Evolutionary conservation across 805 yeast genomes (phyloP), one percentile per base, ranked within the genome.

Genomic region (Ogataea paraovalis): DNA sequence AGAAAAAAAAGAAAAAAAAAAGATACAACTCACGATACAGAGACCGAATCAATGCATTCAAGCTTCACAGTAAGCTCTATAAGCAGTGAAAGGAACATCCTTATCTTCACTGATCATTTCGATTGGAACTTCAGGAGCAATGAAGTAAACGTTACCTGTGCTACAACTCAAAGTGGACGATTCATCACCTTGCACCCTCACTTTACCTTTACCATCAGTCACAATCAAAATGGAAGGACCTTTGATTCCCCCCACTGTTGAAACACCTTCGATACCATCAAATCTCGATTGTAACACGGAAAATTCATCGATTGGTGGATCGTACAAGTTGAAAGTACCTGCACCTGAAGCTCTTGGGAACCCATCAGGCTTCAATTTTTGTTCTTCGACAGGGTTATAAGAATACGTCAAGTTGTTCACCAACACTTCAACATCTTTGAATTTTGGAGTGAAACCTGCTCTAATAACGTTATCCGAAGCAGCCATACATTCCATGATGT

Each of bases 361-460:
- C 53, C 71, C 67, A 25, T 87, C 79, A 41, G 79, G 79, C 37
- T 55, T 45, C 94, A 92, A 87, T 70, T 89, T 90, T 73, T 94
- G 99, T 64, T 90, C 90, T 57, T 83, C 90, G 43, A 92, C 97
- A 21, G 95, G 82, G 46, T 87, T 95, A 60, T 86, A 86, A 23
- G 87, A 76, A 66, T 92, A 94, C 3, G 97, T 91, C 66, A 94
- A 80, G 94, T 88, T 88, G 45, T 78, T 80, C 39, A 94, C 97
- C 63, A 94, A 79, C 60, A 86, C 89, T 49, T 82, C 70, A 51
- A 94, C 98, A 68, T 94, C 99, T 71, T 92, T 94, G 74, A 92
- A 94, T 69, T 94, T 94, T 52, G 99, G 99, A n/a, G 99, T 94
- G 75, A 94, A 94, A 13, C 99, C 99, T 3, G 97, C 96, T 68